Base-by-base conservation (phyloP, 1,139 yeast species). In the Suhomyces wounanorum region DNA sequence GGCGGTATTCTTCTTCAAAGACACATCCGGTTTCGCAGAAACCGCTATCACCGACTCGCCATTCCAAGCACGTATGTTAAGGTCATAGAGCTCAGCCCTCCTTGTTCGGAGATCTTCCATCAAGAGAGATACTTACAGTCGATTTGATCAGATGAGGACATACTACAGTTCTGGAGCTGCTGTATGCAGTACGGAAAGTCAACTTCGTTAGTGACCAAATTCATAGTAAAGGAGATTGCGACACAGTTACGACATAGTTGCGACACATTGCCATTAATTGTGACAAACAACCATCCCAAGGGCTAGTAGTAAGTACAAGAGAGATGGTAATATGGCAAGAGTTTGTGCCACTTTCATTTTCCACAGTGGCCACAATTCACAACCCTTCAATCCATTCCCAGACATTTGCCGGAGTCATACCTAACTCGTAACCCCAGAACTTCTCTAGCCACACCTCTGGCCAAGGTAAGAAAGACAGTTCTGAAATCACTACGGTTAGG, bases 1-100 rank as follows among this genome's bases (percentile, higher is more conserved):
- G 0, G 91, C 87, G 4, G 91, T 85, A 64, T 92, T 90, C 64
- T 87, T 89, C 73, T 91, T 92, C 54, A 92, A 72, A 47, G 94
- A 85, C 0, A 96, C 75, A 63, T 92, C 97, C 14, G 86, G 71
- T 44, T 79, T 76, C 14, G 64, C 55, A 1, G 74, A 63, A 0
- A 69, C 51, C 11, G 48, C 42, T 17, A 58, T 55, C n/a, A 63
- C 66, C 8, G 53, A 59, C 33, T 71, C 78, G 1, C 83, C 87
- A 28, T 68, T 66, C 89, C 90, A 84, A 2, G 85, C 84, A 47
- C 65, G 59, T 3, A 60, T 48, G 62, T 85, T 85, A 47, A 76
- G 62, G 17, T 70, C 73, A 44, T 59, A 57, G 37, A 83, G 68
- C 53, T 74, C 70, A 30, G 52, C 46, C 57, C 81, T 67, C 55